phyloP scores from a whole-genome alignment of 768 basidiomycete genomes.

The Cubamyces sp. region DNA sequence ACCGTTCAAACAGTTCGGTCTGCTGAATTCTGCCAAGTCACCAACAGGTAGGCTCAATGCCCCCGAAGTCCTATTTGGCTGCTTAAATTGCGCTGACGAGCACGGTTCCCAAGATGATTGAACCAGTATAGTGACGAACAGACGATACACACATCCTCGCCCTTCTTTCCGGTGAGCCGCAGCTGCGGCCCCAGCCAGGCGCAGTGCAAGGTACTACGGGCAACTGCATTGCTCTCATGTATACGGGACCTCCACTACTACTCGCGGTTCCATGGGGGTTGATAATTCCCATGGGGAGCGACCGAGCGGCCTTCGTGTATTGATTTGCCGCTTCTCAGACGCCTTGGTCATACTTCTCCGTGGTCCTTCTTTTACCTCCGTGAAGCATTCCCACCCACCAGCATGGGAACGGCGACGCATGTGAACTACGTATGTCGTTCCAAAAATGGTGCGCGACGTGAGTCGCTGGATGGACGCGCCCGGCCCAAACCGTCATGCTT shows the following conservation, averaged over 20 bases:
- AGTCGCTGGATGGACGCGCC: not conserved
- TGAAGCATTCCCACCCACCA: slow-evolving; percentile 10
- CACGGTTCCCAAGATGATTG: not conserved
- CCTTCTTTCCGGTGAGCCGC: not conserved
- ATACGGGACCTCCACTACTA: not conserved
- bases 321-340: slow-evolving; percentile 2
- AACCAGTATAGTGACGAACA: not conserved
- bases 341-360: not conserved
- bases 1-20: slow-evolving; percentile 2
- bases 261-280: slow-evolving; percentile 4
- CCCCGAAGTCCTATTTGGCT: slow-evolving; percentile 8
- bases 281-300: slow-evolving; percentile 14
- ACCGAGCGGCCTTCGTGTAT: slow-evolving; percentile 4
- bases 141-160: too few species aligned
- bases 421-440: slow-evolving; percentile 8
- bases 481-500: not conserved
- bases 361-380: slow-evolving; percentile 1
- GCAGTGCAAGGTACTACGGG: not conserved
- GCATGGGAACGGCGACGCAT: slow-evolving; percentile 12
- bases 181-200: not conserved
- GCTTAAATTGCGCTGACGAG: not conserved
- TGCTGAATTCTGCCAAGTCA: slow-evolving; percentile 5
- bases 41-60: not conserved
- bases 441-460: slow-evolving; percentile 5
- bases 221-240: not conserved